These are phyloP conservation scores for Amniculicola lignicola DNA, from an alignment of 495 filamentous ascomycete species.

Conservation along the genomic window DNA sequence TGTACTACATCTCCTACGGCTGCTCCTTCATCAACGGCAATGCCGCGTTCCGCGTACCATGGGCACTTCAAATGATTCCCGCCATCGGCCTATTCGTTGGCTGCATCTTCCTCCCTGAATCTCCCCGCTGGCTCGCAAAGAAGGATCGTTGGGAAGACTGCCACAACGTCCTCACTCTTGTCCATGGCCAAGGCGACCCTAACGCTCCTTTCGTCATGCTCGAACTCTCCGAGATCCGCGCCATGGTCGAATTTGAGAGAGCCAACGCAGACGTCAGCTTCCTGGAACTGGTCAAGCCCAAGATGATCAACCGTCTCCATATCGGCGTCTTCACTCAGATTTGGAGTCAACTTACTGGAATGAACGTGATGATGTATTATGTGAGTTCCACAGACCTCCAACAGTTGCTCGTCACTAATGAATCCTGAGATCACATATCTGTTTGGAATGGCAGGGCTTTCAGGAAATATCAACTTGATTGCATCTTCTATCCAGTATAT, in stretches of 20 bases:
- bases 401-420: not conserved
- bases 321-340: conserved; percentile 78
- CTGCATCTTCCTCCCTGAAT: conserved; percentile 67
- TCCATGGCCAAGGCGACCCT: conserved; percentile 65
- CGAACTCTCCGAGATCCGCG: conserved; percentile 68
- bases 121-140: conserved; percentile 72
- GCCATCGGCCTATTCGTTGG: conserved; percentile 61
- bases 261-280: conserved; percentile 60
- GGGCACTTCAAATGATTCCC: conserved; percentile 74
- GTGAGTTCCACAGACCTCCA: not conserved
- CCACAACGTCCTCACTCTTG: conserved; percentile 58
- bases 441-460: conserved; percentile 28
- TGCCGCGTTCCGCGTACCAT: conserved; percentile 69
- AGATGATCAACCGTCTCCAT: conserved; percentile 71
- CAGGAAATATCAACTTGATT: conserved; percentile 53
- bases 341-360: conserved; percentile 80
- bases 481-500: conserved; percentile 72
- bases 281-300: conserved; percentile 63
- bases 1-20: conserved; percentile 79
- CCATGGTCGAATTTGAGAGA: conserved; percentile 68
- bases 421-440: conserved; percentile 42
- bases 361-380: conserved; percentile 82
- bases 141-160: conserved; percentile 73
- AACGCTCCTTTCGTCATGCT: conserved; percentile 59
- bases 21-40: conserved; percentile 59